Percentiles rank a stretch among this genome's conserved stretches.
Conservation (phyloP, 2,329 filamentous ascomycete species). For the Monilinia aucupariae region DNA sequence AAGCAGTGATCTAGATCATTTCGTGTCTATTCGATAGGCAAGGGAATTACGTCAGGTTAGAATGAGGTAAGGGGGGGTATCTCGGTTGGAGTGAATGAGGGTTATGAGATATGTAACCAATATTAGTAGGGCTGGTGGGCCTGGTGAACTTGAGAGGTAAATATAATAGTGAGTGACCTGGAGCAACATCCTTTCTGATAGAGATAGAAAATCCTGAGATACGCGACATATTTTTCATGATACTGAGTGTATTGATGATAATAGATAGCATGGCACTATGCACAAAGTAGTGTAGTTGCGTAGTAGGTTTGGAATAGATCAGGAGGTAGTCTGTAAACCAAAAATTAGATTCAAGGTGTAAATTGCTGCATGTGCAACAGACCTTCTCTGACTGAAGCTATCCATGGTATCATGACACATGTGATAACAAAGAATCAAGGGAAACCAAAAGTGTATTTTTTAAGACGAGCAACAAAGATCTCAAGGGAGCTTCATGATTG, state of each 20-base stretch:
- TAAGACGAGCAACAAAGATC: not conserved
- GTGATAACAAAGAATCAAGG: not conserved
- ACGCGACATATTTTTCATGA: too few relatives aligned
- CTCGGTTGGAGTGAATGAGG: too few relatives aligned
- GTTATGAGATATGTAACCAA: too few relatives aligned
- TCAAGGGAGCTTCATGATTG: not conserved
- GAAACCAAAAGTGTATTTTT: not conserved
- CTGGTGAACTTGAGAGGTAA: too few relatives aligned
- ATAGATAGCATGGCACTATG: not conserved
- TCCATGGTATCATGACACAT: not conserved
- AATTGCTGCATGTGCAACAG: too few relatives aligned
- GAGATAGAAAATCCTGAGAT: not conserved
- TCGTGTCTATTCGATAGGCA: too few relatives aligned
- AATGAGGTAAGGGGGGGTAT: too few relatives aligned
- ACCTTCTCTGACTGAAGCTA: not conserved
- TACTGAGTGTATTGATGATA: too few relatives aligned
- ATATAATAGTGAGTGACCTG: too few relatives aligned
- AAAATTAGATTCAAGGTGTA: not conserved
- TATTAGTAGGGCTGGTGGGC: too few relatives aligned
- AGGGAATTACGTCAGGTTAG: too few relatives aligned
- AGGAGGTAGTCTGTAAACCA: not conserved
- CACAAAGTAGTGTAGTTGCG: not conserved
- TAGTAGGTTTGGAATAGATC: not conserved
- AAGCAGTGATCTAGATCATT: not conserved
- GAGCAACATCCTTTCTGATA: not conserved